Evolutionary conservation across 2,329 filamentous ascomycete genomes (phyloP).

Genomic region (Septoria petroselini): DNA sequence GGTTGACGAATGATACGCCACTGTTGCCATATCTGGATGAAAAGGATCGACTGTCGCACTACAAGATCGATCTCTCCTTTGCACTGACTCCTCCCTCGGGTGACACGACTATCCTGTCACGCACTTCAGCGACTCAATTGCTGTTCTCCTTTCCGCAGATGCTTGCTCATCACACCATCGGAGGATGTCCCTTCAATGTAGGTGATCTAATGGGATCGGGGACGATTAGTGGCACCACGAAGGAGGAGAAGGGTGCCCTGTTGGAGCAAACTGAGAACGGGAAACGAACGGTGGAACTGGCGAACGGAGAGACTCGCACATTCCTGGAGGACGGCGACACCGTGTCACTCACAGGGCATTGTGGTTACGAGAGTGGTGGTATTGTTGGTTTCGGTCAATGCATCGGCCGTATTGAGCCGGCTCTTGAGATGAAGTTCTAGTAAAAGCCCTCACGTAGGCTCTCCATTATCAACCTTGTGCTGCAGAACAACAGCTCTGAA

Average conservation of each 20-base stretch:
- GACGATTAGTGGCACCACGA: constrained; percentile 66
- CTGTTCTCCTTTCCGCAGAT: constrained; percentile 83
- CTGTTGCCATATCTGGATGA: constrained; percentile 65
- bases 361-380: constrained; percentile 59
- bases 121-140: constrained; percentile 62
- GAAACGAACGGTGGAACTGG: constrained; percentile 60
- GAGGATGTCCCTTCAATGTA: constrained; percentile 69
- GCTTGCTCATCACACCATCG: constrained; percentile 74
- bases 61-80: constrained; percentile 67
- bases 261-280: constrained; percentile 70
- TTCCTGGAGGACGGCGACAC: constrained; percentile 75
- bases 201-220: constrained; percentile 76
- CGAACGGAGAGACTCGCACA: constrained; percentile 62
- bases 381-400: constrained; percentile 76
- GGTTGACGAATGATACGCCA: constrained; percentile 54
- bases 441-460: background rate
- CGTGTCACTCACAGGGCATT: constrained; percentile 63
- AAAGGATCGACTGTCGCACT: constrained; percentile 57
- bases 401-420: constrained; percentile 58
- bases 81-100: constrained; percentile 54
- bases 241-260: constrained; percentile 63
- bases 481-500: no score
- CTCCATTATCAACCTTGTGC: no score
- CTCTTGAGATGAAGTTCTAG: constrained; percentile 21
- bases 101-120: constrained; percentile 51